Evolutionary conservation across 768 basidiomycete genomes (phyloP), one percentile per base, ranked within the genome.

Genomic region (Psilocybe tampanensis): DNA sequence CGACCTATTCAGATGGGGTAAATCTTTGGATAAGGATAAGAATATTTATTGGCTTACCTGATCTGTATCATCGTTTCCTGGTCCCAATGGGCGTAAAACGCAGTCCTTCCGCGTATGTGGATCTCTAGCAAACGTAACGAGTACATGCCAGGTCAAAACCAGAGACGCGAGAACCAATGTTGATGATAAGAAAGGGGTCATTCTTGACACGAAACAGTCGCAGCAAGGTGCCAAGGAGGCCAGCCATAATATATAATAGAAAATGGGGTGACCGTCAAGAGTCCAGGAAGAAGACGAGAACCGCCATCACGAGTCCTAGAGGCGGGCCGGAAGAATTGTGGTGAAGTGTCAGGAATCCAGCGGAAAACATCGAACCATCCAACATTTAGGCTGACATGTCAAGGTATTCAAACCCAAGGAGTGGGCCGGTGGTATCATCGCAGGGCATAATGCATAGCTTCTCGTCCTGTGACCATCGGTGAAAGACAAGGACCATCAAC

Each of bases 1-100:
- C 74, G 8, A 85, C 77, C 79, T 83, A 48, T 59, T 32, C 13
- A 23, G 32, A 11, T n/a, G n/a, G n/a, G n/a, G n/a, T n/a, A n/a
- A n/a, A n/a, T 44, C 22, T 44, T 23, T 12, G 47, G 26, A 44
- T 15, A 21, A 6, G 3, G 3, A 45, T 12, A 21, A 33, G 13
- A 8, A 18, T 41, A 36, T n/a, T 24, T 9, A 42, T 21, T 19
- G 8, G 9, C 32, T 23, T 41, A 61, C 60, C 39, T 61, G 60
- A 24, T 61, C 47, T 24, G 60, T 61, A 44, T 59, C 58, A 26
- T 59, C 58, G 13, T 42, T 39, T 44, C 58, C 58, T 3, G 24
- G 19, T 8, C 49, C 54, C 18, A 56, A 29, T 45, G 22, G 54
- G 7, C 23, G 49, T 19, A 53, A 41, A 8, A 22, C 19, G 13